Conservation (phyloP, 2,329 filamentous ascomycete species). For the Cordyceps militaris region DNA sequence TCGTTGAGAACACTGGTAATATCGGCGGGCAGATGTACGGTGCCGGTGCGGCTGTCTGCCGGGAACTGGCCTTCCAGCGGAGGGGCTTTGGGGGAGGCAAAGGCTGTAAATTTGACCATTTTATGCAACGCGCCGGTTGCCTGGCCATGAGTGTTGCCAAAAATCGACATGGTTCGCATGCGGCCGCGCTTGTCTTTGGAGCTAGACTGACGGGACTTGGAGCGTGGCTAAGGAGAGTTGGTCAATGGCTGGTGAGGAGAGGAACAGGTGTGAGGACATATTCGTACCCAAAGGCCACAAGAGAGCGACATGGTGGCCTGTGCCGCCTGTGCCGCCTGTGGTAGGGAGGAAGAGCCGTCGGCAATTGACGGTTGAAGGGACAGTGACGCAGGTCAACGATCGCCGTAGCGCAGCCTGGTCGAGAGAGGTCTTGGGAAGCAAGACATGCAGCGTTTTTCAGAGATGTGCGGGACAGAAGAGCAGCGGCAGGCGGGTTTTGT, state of each 20-base stretch:
- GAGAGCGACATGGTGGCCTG: conserved; percentile 5
- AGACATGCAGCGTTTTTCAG: not conserved
- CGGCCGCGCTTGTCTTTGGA: conserved; percentile 21
- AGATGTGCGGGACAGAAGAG: not conserved
- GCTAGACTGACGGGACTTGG: not conserved
- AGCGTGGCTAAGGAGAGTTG: not conserved
- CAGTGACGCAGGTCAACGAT: conserved; percentile 1
- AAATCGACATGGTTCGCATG: conserved; percentile 32
- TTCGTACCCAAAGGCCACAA: conserved; percentile 10
- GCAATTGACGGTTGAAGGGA: not conserved
- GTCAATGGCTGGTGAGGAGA: not conserved
- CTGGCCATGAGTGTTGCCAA: conserved; percentile 29
- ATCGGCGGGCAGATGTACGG: conserved; percentile 39
- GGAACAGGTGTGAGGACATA: not conserved
- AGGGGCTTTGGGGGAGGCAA: conserved; percentile 23
- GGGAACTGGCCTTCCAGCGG: conserved; percentile 22
- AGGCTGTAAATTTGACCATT: conserved; percentile 28
- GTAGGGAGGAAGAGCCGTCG: not conserved
- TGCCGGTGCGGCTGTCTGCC: conserved; percentile 16
- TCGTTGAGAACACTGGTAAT: conserved; percentile 42
- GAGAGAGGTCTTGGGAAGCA: not conserved
- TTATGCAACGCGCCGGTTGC: conserved; percentile 24
- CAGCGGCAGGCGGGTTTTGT: not conserved
- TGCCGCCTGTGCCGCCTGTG: not conserved
- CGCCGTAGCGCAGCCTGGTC: not conserved